Evolutionary conservation across 257 asterid genomes (phyloP).

Genomic region (Penstemon barbatus): DNA sequence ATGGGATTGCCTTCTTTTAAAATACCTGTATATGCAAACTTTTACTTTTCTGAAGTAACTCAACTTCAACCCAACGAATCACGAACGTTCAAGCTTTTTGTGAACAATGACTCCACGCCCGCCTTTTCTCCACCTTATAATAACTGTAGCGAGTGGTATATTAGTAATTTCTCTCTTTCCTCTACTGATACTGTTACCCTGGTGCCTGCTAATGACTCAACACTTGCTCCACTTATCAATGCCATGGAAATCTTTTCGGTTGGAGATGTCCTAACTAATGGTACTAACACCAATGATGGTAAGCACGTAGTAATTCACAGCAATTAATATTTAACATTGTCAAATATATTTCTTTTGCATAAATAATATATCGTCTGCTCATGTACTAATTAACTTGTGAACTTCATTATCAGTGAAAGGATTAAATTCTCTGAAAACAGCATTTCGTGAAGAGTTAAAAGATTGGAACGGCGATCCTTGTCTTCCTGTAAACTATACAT

Average conservation of each 20-base stretch:
- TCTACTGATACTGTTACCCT: conserved; percentile 32
- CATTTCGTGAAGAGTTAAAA: conserved; percentile 36
- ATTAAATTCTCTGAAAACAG: conserved; percentile 38
- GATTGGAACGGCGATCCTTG: conserved; percentile 78
- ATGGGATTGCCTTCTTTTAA: conserved; percentile 26
- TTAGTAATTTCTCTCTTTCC: conserved; percentile 23
- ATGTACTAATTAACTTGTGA: not conserved
- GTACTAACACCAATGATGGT: conserved; percentile 61
- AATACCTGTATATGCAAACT: conserved; percentile 38
- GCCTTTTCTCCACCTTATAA: conserved; percentile 44
- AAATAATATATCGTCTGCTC: too few species aligned
- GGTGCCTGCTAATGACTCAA: conserved; percentile 45
- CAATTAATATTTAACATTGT: too few species aligned
- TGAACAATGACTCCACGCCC: conserved; percentile 8
- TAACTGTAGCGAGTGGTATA: conserved; percentile 8
- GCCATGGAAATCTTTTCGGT: conserved; percentile 52
- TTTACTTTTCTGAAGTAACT: conserved; percentile 60
- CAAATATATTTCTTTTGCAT: too few species aligned
- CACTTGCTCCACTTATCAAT: conserved; percentile 67
- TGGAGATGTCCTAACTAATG: conserved; percentile 40
- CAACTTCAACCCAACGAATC: conserved; percentile 33
- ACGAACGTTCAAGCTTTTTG: conserved; percentile 43
- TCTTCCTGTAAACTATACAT: conserved; percentile 60
- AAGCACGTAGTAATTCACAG: not conserved
- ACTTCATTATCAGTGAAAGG: conserved; percentile 41